These are phyloP conservation scores for Priceomyces castillae DNA, from an alignment of 805 yeast genomes.

Conservation along the genomic window DNA sequence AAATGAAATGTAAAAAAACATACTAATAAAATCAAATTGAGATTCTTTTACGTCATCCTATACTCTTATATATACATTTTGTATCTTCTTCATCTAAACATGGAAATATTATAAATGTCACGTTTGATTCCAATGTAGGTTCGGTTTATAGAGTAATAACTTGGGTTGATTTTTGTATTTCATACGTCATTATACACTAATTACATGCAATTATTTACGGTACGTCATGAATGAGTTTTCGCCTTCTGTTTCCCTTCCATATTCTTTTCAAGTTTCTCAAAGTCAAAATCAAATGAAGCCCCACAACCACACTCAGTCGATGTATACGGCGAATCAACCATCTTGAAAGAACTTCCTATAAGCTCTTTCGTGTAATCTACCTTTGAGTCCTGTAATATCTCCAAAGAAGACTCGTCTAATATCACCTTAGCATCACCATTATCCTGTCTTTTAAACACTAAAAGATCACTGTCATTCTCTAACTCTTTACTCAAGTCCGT, in stretches of 20 bases:
- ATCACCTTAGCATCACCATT: conserved; percentile 54
- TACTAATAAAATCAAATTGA: neutral
- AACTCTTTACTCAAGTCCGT: conserved; percentile 41
- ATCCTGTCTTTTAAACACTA: conserved; percentile 68
- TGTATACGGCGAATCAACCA: conserved; percentile 86
- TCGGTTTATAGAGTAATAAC: too few relatives aligned
- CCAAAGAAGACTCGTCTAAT: conserved; percentile 77
- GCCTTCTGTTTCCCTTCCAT: conserved; percentile 8
- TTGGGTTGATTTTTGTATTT: too few relatives aligned
- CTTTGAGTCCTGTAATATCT: conserved; percentile 78
- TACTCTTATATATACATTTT: neutral
- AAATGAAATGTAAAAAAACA: neutral
- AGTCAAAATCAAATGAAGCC: conserved; percentile 46
- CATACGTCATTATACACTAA: neutral
- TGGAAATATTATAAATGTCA: neutral
- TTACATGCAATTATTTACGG: neutral
- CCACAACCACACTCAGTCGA: conserved; percentile 50
- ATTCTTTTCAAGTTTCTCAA: conserved; percentile 36
- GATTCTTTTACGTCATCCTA: neutral
- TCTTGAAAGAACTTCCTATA: conserved; percentile 91
- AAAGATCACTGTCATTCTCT: conserved; percentile 31
- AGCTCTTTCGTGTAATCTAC: conserved; percentile 88
- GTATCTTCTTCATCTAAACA: neutral
- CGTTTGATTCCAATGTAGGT: neutral
- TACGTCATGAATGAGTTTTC: neutral